phyloP scores from a whole-genome alignment of 352 stramenopile species.

The Phytophthora europaea region DNA sequence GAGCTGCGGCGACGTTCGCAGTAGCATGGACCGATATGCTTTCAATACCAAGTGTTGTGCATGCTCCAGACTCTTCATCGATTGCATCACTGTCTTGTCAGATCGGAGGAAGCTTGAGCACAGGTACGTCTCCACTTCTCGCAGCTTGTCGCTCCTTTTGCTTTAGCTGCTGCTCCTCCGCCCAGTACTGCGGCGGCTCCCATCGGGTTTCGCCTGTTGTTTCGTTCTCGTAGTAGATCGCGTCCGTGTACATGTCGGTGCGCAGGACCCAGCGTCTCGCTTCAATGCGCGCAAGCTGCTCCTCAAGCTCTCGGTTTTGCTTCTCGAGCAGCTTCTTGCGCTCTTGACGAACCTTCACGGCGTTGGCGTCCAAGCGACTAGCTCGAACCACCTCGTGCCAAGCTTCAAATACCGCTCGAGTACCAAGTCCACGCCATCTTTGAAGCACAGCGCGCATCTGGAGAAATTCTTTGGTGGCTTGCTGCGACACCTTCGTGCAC shows the following conservation, averaged over 20 bases:
- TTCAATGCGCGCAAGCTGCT: slow-evolving; percentile 57
- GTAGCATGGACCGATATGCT: slow-evolving; percentile 12
- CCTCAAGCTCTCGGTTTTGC: slow-evolving; percentile 62
- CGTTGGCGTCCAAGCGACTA: slow-evolving; percentile 42
- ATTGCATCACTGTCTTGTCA: slow-evolving; percentile 1
- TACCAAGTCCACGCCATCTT: slow-evolving; percentile 63
- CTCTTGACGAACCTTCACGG: slow-evolving; percentile 41
- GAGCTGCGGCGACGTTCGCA: background rate
- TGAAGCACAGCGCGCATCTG: slow-evolving; percentile 68
- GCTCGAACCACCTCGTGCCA: slow-evolving; percentile 64
- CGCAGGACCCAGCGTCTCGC: slow-evolving; percentile 61
- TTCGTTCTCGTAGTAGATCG: slow-evolving; percentile 70
- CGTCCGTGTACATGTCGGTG: slow-evolving; percentile 75
- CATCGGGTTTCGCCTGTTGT: slow-evolving; percentile 59
- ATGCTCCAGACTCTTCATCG: slow-evolving; percentile 7
- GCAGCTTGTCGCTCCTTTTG: slow-evolving; percentile 20
- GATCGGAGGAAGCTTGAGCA: slow-evolving; percentile 38
- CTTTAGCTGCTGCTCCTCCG: slow-evolving; percentile 51
- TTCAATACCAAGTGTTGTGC: slow-evolving; percentile 32
- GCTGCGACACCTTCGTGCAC: slow-evolving; percentile 50
- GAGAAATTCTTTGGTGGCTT: slow-evolving; percentile 67
- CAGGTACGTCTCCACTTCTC: slow-evolving; percentile 19
- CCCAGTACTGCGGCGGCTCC: slow-evolving; percentile 64
- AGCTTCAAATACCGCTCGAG: slow-evolving; percentile 64
- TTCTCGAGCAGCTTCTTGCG: slow-evolving; percentile 56